Base-by-base conservation (phyloP, 805 yeast genomes). In the Wickerhamomyces queroliae region DNA sequence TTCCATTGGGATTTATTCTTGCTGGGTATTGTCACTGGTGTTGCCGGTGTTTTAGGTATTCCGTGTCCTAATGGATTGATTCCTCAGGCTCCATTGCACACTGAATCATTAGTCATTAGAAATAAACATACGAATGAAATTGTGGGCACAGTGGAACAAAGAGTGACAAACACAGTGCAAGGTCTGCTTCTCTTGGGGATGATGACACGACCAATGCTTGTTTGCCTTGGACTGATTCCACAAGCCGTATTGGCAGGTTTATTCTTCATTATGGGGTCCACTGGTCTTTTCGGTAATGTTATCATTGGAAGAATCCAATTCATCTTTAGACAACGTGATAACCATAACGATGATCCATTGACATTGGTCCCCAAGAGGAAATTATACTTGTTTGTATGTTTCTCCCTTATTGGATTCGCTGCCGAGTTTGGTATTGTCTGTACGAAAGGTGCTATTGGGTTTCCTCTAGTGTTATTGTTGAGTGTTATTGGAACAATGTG, bases 31-130 rank as follows among this genome's bases (percentile, higher is more conserved):
- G 83, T 90, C 5, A 93, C 98, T 0, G 95, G 95, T 0, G 59
- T 91, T 1, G 70, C 95, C 3, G 98, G 98, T 0, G 61, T 91
- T 1, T 55, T 91, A 10, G 99, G 98, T 0, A 70, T 93, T 2
- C 99, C 98, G 0, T 89, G 97, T 2, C 98, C 98, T 0, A 93
- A 93, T 61, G 99, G 99, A 0, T 67, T 91, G 24, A 91, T 91
- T 33, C 99, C 99, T 1, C 99, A 91, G 59, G 98, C 99, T 0
- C 98, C 98, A 2, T 57, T 93, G 26, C 99, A 91, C 52, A 89
- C 98, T 0, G 75, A 73, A 31, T 77, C 96, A 0, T 62, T 91
- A 23, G 73, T 87, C 31, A 78, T 84, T 5, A 56, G 59, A 9
- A 64, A 65, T 12, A 44, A 41, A 23, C 7, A 5, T 7, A 23